Conservation (phyloP, 495 filamentous ascomycete species). For the Annulohypoxylon nitens region DNA sequence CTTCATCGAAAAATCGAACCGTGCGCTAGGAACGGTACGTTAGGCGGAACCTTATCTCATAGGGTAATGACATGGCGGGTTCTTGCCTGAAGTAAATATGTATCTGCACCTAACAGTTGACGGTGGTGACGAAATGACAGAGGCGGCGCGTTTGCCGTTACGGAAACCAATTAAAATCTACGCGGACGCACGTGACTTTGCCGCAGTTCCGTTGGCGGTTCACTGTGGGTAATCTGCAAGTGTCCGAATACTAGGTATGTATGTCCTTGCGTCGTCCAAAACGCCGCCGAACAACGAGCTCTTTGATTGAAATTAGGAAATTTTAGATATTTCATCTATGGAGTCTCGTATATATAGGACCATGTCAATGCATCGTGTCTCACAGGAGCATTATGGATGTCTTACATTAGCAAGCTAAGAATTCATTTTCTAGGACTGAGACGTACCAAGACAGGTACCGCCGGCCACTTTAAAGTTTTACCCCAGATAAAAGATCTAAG, state of each 20-base stretch:
- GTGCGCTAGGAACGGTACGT: neutral
- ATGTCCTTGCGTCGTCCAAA: neutral
- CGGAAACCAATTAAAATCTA: slow-evolving; percentile 9
- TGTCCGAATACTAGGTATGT: neutral
- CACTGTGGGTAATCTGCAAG: neutral
- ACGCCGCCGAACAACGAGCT: neutral
- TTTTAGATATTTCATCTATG: neutral
- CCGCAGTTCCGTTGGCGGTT: neutral
- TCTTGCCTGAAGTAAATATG: slow-evolving; percentile 2
- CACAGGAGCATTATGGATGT: neutral
- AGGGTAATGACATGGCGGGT: neutral
- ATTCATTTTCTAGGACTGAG: neutral
- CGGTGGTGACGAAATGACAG: neutral
- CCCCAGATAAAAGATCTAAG: slow-evolving; percentile 3
- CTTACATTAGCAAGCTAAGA: no score
- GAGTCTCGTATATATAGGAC: neutral
- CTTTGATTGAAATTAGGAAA: neutral
- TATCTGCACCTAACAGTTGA: neutral
- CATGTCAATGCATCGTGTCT: neutral
- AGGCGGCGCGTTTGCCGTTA: slow-evolving; percentile 24
- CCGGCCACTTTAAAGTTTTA: neutral
- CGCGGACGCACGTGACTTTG: slow-evolving; percentile 27
- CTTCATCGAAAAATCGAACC: neutral
- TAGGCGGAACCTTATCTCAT: neutral
- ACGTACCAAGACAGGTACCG: neutral